A percentile compares a stretch with the other conserved stretches of the same genome.
Evolutionary conservation across 2,329 filamentous ascomycete genomes (phyloP).

Genomic region (Fusarium coffeatum): DNA sequence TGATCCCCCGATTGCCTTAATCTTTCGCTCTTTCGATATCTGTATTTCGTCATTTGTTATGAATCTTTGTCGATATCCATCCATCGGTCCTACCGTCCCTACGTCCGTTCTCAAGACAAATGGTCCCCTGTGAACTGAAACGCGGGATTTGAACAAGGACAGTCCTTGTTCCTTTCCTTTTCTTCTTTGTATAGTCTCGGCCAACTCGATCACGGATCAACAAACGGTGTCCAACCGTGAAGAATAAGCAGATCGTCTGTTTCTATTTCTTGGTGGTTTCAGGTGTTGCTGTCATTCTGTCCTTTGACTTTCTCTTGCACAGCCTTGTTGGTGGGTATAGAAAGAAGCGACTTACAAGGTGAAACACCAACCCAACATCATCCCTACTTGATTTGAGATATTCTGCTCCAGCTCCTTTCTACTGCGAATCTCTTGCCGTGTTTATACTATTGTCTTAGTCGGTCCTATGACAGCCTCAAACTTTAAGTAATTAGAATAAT

Average conservation of each 20-base stretch:
- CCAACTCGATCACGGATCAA: background rate
- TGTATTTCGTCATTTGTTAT: background rate
- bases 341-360: background rate
- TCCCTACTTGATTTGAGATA: background rate
- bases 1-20: background rate
- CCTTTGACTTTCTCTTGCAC: background rate
- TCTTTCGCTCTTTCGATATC: background rate
- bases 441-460: background rate
- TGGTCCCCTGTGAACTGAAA: constrained; percentile 22
- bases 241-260: constrained; percentile 6
- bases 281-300: constrained; percentile 17
- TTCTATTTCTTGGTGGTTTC: constrained; percentile 31
- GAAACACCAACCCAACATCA: background rate
- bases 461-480: background rate
- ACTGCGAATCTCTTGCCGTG: background rate
- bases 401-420: background rate
- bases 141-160: constrained; percentile 4
- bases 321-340: constrained; percentile 8
- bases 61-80: background rate
- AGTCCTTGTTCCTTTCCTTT: background rate
- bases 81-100: constrained; percentile 4
- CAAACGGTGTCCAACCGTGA: constrained; percentile 5
- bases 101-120: constrained; percentile 5
- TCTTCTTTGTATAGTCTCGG: background rate
- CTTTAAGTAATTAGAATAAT: background rate